Evolutionary conservation across 108 stramenopile species (phyloP), one percentile per base, ranked within the genome.

Genomic region (Epithemia pelagica): DNA sequence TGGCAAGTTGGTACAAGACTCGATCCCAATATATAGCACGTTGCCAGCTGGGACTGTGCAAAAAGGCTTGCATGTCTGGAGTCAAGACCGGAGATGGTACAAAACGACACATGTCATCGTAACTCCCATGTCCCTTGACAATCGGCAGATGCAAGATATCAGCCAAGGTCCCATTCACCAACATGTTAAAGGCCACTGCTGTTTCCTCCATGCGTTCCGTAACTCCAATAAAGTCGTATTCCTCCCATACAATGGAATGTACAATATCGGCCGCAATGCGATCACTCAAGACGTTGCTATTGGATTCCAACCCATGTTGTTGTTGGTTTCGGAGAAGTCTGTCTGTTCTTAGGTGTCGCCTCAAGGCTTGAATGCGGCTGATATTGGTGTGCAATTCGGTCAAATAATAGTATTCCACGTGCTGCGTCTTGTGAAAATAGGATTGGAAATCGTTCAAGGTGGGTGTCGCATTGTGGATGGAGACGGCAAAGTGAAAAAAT

Each of bases 151-250:
- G 77, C 64, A 83, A 32, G 32, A 83, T 30, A 32, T 84, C 79
- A 52, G 65, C 32, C 10, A 71, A 65, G 24, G 80, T 60, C 27
- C 80, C 23, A 32, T 68, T 69, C 62, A 78, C 70, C 24, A 84
- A 52, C 23, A 80, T 33, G 27, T 76, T 64, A 57, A 84, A 60
- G 23, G 66, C 77, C 1, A 79, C 79, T 51, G 80, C 20, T 7
- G 73, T 76, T 66, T 84, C 83, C 21, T 84, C 71, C 23, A 80
- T 62, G 1, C 83, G 79, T 65, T 84, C 83, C 60, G 54, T 57
- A 20, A 81, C 55, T 2, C 65, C 68, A 7, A 83, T 28, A 58
- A 80, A 78, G 30, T 83, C 69, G 64, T 78, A 80, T 1, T 63
- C 57, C 22, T 66, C 32, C 10, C 78, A 61, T 46, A 46, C 15